phyloP scores from a whole-genome alignment of 2,329 filamentous ascomycete species.

The Fusarium setosum region DNA sequence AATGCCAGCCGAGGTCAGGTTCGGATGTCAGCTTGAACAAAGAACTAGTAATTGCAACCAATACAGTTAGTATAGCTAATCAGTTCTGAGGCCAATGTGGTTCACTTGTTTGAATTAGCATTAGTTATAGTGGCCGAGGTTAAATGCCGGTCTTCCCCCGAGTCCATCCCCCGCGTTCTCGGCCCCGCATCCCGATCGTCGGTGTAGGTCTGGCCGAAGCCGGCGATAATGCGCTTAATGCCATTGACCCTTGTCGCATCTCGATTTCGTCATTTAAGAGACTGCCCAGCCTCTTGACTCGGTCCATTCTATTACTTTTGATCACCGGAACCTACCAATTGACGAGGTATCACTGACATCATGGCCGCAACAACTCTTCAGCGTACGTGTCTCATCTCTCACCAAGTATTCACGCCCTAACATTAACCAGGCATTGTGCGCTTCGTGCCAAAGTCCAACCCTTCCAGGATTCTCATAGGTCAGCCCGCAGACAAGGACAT shows the following conservation, averaged over 20 bases:
- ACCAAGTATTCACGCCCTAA: not conserved
- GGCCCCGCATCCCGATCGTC: conserved; percentile 23
- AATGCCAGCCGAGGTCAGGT: no score
- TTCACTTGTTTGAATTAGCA: not conserved
- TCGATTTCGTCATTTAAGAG: conserved; percentile 22
- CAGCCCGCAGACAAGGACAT: conserved; percentile 63
- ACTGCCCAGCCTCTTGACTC: not conserved
- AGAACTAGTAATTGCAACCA: no score
- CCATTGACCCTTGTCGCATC: conserved; percentile 1
- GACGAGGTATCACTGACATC: not conserved
- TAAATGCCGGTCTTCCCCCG: not conserved
- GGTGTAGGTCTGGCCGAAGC: conserved; percentile 29
- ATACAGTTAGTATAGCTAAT: not conserved
- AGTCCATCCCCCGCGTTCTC: conserved; percentile 7
- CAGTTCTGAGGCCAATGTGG: not conserved
- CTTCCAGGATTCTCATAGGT: conserved; percentile 63
- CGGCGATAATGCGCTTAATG: conserved; percentile 15
- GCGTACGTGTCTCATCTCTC: conserved; percentile 18
- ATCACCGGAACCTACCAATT: not conserved
- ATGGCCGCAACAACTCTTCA: conserved; percentile 40
- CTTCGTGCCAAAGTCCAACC: conserved; percentile 64
- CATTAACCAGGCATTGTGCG: conserved; percentile 64
- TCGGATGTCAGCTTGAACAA: no score
- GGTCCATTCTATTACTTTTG: not conserved
- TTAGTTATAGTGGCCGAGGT: not conserved